Percentiles rank a stretch among this genome's conserved stretches.
These are phyloP conservation scores for Bonia amplexicaulis DNA, from an alignment of 176 grass and related monocot species.

Conservation along the genomic window DNA sequence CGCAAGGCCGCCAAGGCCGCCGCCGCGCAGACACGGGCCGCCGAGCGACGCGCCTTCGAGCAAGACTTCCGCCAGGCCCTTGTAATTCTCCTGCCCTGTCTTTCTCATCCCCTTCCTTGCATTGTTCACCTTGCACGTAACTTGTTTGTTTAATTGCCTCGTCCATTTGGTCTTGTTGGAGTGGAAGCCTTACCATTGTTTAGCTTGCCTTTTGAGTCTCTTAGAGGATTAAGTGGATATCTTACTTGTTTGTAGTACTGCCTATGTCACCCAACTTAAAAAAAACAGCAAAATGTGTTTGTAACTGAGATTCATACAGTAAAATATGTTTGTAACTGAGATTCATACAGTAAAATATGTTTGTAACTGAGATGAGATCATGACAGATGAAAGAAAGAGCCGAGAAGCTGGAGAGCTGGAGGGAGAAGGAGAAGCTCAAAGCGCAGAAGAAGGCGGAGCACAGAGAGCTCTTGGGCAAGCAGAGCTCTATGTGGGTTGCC, in stretches of 20 bases:
- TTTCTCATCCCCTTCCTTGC: neutral
- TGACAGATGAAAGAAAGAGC: conserved; percentile 86
- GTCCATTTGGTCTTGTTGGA: neutral
- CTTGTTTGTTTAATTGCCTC: conserved; percentile 17
- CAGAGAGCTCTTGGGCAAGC: conserved; percentile 52
- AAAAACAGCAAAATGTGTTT: neutral
- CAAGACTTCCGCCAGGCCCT: conserved; percentile 71
- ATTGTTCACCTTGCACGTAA: neutral
- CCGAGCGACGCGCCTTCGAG: conserved; percentile 63
- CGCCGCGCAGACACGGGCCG: conserved; percentile 67
- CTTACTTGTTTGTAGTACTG: neutral
- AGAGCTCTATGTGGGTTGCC: conserved; percentile 66
- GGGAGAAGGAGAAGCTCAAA: conserved; percentile 54
- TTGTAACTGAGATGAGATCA: neutral
- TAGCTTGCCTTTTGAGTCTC: neutral
- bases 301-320: neutral
- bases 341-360: neutral
- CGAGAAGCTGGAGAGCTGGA: conserved; percentile 75
- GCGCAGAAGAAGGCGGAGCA: conserved; percentile 48
- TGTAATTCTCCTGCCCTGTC: conserved; percentile 12
- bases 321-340: neutral
- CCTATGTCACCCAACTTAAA: neutral
- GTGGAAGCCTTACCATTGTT: neutral
- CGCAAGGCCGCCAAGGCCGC: conserved; percentile 70
- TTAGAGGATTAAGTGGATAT: neutral